Conservation (phyloP, 2,329 filamentous ascomycete genomes). For the Aspergillus aculeatinus region DNA sequence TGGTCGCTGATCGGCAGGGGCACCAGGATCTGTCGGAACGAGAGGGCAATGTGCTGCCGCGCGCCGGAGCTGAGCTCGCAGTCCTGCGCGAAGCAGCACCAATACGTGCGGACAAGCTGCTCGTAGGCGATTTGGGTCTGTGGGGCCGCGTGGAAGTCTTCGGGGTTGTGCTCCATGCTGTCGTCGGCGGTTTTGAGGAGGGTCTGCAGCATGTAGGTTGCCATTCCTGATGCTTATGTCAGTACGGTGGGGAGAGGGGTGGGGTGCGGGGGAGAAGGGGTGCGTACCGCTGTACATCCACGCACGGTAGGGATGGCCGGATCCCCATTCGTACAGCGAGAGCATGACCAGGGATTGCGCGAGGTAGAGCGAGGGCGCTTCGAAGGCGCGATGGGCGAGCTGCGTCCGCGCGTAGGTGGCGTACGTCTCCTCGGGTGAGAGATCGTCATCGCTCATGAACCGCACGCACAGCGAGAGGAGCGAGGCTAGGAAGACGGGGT, state of each 20-base stretch:
- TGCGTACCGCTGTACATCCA: slow-evolving; percentile 41
- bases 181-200: slow-evolving; percentile 38
- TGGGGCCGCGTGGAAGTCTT: slow-evolving; percentile 32
- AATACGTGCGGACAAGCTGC: slow-evolving; percentile 40
- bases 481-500: slow-evolving; percentile 36
- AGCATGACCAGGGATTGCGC: slow-evolving; percentile 40
- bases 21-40: slow-evolving; percentile 38
- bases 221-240: slow-evolving; percentile 32
- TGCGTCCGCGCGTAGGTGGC: slow-evolving; percentile 34
- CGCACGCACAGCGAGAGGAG: slow-evolving; percentile 36
- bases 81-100: slow-evolving; percentile 40
- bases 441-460: slow-evolving; percentile 28
- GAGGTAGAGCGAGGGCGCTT: slow-evolving; percentile 35
- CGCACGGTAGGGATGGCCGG: slow-evolving; percentile 36
- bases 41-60: slow-evolving; percentile 38
- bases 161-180: slow-evolving; percentile 37
- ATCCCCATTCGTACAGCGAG: slow-evolving; percentile 39
- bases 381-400: slow-evolving; percentile 33
- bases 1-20: slow-evolving; percentile 37
- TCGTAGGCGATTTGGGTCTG: slow-evolving; percentile 35
- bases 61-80: slow-evolving; percentile 40
- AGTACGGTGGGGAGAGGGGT: not conserved
- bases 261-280: not conserved
- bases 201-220: slow-evolving; percentile 41
- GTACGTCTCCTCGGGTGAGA: slow-evolving; percentile 31